Conservation (phyloP, 352 stramenopile species). For the Achlya hypogyna region DNA sequence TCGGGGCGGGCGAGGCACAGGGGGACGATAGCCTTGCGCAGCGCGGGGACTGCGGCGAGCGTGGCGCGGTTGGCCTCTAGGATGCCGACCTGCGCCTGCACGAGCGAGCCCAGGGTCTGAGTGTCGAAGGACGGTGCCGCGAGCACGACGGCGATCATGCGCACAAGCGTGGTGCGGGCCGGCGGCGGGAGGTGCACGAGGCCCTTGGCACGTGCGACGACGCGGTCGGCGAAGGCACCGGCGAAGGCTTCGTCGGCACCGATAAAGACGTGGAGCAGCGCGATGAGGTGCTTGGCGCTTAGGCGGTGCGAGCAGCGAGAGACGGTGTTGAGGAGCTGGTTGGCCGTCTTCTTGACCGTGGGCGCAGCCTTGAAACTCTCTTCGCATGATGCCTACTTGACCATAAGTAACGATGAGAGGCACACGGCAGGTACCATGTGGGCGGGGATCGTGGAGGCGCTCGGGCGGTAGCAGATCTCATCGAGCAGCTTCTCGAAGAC, state of each 20-base stretch:
- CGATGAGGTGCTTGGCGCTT: slow-evolving; percentile 9
- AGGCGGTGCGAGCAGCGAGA: slow-evolving; percentile 1
- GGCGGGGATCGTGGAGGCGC: slow-evolving; percentile 7
- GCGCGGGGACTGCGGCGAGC: background rate
- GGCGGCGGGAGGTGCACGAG: slow-evolving; percentile 3
- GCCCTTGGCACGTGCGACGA: background rate
- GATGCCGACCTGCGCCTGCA: background rate
- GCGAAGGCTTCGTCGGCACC: background rate
- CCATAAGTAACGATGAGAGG: background rate
- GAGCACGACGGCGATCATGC: background rate
- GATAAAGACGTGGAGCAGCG: slow-evolving; percentile 6
- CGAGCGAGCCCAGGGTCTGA: background rate
- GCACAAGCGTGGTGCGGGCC: background rate
- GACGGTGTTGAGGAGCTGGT: slow-evolving; percentile 1
- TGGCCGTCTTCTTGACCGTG: slow-evolving; percentile 13
- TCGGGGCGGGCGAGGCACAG: background rate
- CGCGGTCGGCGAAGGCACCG: background rate
- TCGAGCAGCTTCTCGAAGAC: slow-evolving; percentile 17
- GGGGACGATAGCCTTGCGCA: slow-evolving; percentile 8
- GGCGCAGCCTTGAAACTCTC: slow-evolving; percentile 15
- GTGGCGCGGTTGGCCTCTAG: background rate
- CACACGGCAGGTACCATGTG: slow-evolving; percentile 8
- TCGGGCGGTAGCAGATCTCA: slow-evolving; percentile 16
- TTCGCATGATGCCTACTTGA: slow-evolving; percentile 5
- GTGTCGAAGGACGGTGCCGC: background rate